Conservation (phyloP, 2,329 filamentous ascomycete species). For the Phyllosticta capitalensis region DNA sequence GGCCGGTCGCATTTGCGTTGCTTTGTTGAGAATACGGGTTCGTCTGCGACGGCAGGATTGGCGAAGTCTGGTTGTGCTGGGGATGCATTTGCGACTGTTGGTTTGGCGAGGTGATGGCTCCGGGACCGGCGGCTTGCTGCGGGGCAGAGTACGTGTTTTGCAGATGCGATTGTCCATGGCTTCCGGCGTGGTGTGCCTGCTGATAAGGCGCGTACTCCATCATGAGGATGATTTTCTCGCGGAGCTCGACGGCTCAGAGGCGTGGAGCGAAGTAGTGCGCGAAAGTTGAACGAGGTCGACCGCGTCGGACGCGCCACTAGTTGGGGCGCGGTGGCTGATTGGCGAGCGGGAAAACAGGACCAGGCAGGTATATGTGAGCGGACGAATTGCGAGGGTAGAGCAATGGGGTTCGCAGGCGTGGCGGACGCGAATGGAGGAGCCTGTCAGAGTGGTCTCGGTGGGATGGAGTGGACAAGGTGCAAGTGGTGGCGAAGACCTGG, state of each 20-base stretch:
- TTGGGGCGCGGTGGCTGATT: conserved; percentile 17
- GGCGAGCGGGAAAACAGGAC: conserved; percentile 16
- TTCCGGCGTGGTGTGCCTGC: conserved; percentile 34
- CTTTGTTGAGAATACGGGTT: conserved; percentile 52
- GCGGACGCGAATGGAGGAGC: conserved; percentile 16
- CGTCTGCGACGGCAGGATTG: conserved; percentile 67
- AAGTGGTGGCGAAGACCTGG: conserved; percentile 23
- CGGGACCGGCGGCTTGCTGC: conserved; percentile 25
- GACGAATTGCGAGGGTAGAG: conserved; percentile 14
- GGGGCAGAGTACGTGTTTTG: conserved; percentile 26
- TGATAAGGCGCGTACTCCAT: conserved; percentile 43
- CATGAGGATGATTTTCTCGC: conserved; percentile 16
- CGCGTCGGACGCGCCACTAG: conserved; percentile 27
- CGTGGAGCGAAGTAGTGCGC: background rate
- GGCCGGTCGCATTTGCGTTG: conserved; percentile 48
- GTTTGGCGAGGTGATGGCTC: conserved; percentile 60
- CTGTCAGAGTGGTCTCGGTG: conserved; percentile 12
- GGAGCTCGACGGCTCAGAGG: conserved; percentile 1
- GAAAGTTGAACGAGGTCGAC: conserved; percentile 13
- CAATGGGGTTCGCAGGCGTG: conserved; percentile 4
- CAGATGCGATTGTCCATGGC: conserved; percentile 32
- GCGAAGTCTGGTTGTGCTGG: conserved; percentile 59
- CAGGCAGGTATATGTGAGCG: conserved; percentile 11
- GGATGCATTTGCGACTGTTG: conserved; percentile 55
- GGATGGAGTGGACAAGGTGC: conserved; percentile 18